These are phyloP conservation scores for Ceratobasidium theobromae DNA, from an alignment of 1,284 basidiomycete species.

Conservation along the genomic window DNA sequence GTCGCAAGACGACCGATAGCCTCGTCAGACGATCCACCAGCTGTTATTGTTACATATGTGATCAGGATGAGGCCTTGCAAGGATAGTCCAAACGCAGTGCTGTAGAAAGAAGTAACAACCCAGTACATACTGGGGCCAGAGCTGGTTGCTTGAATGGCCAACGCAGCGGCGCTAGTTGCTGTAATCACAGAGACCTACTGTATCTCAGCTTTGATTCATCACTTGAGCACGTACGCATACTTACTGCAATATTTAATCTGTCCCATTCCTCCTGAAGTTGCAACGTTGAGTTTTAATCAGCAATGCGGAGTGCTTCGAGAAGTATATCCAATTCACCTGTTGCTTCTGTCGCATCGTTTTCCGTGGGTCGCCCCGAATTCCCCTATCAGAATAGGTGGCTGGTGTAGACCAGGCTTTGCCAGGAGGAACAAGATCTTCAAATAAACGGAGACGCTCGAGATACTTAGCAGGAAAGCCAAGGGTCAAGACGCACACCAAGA, in stretches of 20 bases:
- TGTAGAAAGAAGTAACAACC: not conserved
- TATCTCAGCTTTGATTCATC: not conserved
- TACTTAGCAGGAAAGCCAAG: conserved; percentile 10
- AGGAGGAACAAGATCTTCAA: not conserved
- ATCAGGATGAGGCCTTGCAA: conserved; percentile 6
- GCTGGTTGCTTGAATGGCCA: not conserved
- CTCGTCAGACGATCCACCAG: conserved; percentile 7
- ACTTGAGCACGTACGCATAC: not conserved
- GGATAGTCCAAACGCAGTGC: not conserved
- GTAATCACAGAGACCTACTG: conserved; percentile 18
- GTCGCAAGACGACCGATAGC: not conserved
- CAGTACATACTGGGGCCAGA: not conserved
- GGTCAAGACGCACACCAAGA: not conserved
- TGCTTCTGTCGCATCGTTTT: not conserved
- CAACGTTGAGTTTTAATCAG: not conserved
- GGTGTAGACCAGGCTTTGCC: not conserved
- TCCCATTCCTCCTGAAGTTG: conserved; percentile 4
- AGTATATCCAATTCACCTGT: not conserved
- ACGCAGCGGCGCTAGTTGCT: conserved; percentile 11
- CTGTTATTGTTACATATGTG: conserved; percentile 4
- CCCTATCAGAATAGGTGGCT: not conserved
- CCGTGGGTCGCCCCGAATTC: not conserved
- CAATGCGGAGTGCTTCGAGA: not conserved
- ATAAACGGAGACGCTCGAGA: not conserved
- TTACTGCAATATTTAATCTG: conserved; percentile 6